Percentiles rank a stretch among this genome's conserved stretches.
Conservation (phyloP, 2,329 filamentous ascomycete species). For the Botrytis medusae region DNA sequence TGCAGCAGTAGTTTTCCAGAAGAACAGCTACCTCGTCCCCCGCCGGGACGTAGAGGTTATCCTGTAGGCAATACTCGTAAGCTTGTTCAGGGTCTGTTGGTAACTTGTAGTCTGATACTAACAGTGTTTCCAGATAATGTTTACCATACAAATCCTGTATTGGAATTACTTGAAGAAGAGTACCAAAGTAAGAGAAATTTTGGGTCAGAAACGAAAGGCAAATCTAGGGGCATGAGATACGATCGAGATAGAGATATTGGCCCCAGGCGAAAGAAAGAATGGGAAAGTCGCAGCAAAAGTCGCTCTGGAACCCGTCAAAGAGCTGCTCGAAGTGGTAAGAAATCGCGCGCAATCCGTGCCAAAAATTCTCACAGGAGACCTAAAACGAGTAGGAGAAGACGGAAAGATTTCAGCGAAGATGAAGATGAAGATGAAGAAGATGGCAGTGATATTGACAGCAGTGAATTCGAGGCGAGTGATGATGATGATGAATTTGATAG, state of each 20-base stretch:
- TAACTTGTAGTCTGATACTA: background rate
- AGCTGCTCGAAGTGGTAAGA: background rate
- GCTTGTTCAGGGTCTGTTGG: background rate
- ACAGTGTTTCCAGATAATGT: background rate
- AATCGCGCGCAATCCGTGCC: background rate
- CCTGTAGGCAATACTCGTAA: background rate
- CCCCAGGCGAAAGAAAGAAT: background rate
- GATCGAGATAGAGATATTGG: background rate
- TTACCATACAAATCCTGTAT: conserved; percentile 2
- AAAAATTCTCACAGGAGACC: background rate
- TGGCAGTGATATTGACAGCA: conserved; percentile 8
- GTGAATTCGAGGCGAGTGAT: background rate
- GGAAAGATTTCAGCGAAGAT: background rate
- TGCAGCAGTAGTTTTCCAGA: conserved; percentile 16
- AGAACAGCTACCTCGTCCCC: background rate
- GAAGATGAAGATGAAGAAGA: background rate
- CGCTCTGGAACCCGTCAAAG: background rate
- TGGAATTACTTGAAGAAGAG: conserved; percentile 10
- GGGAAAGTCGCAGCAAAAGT: background rate
- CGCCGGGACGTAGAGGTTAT: background rate
- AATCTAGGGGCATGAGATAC: background rate
- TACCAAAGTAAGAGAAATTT: conserved; percentile 3
- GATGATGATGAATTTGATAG: background rate
- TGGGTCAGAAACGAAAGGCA: background rate
- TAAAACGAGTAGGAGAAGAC: background rate